Evolutionary conservation across 2,329 filamentous ascomycete genomes (phyloP), one percentile per base, ranked within the genome.

Genomic region (Nigrospora oryzae): DNA sequence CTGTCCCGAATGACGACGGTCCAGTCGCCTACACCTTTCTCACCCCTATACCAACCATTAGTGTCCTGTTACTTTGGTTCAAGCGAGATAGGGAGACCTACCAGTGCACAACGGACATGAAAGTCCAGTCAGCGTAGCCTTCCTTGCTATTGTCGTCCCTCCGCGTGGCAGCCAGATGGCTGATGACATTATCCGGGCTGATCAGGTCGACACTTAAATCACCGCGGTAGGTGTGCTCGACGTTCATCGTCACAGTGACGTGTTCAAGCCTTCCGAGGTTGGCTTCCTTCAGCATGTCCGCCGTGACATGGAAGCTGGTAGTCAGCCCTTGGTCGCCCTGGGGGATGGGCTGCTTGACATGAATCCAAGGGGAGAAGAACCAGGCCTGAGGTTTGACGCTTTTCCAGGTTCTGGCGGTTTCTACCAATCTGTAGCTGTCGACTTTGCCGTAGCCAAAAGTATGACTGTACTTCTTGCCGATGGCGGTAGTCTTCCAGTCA

Each of bases 21-120:
- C 93, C 93, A 98, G 17, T 79, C 90, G 43, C 93, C 93, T 46
- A 90, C 65, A 47, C 89, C 90, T 37, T 77, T 75, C 65, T 98
- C 93, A 40, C 93, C 93, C 89, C 86, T 89, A 44, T 12, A 33
- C 2, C 11, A 32, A 38, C 44, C 23, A 31, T 42, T 28, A 28
- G 23, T 28, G 33, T n/a, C 17, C 8, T 7, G 32, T 12, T 5
- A 12, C 8, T 4, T 8, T 16, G 11, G 13, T 12, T 8, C 19
- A 10, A 7, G n/a, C 11, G n/a, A 4, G 13, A 17, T 46, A 42
- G 38, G 35, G 7, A 42, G 42, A 65, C 83, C 65, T 74, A 89
- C 86, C 90, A 98, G 63, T 98, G 93, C 51, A 84, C 90, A 34
- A 98, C 93, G 49, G 84, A 94, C 93, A 98, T 98, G 58, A 98